Percentiles rank a stretch among this genome's conserved stretches.
Evolutionary conservation across 495 filamentous ascomycete species (phyloP).

Genomic region (Podospora pseudocomata): DNA sequence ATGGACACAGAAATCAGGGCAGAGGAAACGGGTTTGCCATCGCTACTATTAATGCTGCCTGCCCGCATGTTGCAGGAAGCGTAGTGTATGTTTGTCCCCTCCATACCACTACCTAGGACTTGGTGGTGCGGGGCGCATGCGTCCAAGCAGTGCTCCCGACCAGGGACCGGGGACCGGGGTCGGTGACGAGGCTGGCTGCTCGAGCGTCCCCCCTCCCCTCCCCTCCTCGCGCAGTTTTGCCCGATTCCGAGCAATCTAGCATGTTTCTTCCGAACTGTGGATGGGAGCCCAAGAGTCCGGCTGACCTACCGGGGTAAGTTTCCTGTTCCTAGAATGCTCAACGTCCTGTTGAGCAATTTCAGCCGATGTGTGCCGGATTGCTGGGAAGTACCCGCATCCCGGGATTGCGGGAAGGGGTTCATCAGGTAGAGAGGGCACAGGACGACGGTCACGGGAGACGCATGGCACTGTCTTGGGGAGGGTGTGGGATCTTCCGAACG

Average conservation of each 20-base stretch:
- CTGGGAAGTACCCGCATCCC: background rate
- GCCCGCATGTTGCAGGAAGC: too few species aligned
- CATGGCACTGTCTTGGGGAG: background rate
- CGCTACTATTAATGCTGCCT: too few species aligned
- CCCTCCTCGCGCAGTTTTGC: background rate
- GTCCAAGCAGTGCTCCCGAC: background rate
- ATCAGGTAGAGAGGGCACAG: background rate
- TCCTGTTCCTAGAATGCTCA: background rate
- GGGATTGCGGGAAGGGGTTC: background rate
- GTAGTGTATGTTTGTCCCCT: too few species aligned
- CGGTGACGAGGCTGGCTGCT: background rate
- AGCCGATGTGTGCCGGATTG: background rate
- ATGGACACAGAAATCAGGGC: background rate
- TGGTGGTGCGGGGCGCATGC: background rate
- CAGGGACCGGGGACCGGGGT: background rate
- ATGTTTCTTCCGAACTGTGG: background rate
- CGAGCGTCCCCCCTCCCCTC: background rate
- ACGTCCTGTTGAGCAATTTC: background rate
- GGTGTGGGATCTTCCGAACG: background rate
- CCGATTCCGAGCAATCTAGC: background rate
- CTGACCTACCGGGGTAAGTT: background rate
- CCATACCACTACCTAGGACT: too few species aligned
- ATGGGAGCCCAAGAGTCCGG: background rate
- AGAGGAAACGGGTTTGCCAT: background rate
- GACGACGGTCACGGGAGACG: background rate